Conservation (phyloP, 2,329 filamentous ascomycete genomes). For the Colletotrichum sp. region DNA sequence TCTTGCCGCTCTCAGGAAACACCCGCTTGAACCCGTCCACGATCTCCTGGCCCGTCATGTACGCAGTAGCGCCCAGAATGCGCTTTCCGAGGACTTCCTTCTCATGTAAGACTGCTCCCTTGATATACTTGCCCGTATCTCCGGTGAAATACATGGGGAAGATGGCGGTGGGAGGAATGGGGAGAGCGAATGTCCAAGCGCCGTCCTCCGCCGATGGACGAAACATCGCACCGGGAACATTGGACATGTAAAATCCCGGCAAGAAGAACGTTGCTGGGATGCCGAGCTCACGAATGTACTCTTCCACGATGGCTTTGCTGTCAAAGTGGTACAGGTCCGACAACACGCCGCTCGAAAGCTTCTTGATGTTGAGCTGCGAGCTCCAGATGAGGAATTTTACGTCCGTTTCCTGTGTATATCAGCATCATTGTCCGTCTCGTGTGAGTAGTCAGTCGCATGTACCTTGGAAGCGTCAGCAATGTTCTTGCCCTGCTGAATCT, state of each 20-base stretch:
- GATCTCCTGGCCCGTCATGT: constrained; percentile 36
- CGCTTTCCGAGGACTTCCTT: constrained; percentile 32
- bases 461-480: constrained; percentile 42
- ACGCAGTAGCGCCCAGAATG: constrained; percentile 39
- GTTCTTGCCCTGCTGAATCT: constrained; percentile 51
- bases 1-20: constrained; percentile 39
- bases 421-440: not conserved
- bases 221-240: constrained; percentile 39
- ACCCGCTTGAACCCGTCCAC: constrained; percentile 30
- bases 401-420: constrained; percentile 39
- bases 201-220: constrained; percentile 30
- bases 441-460: accelerated
- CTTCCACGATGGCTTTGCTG: constrained; percentile 59
- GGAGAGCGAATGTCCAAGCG: constrained; percentile 35
- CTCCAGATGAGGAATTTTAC: constrained; percentile 51
- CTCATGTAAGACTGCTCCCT: constrained; percentile 28
- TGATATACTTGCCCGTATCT: constrained; percentile 46
- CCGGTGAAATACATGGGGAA: constrained; percentile 38
- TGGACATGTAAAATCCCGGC: constrained; percentile 60
- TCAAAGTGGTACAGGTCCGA: constrained; percentile 58
- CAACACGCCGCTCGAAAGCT: constrained; percentile 44
- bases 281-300: constrained; percentile 53
- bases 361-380: constrained; percentile 43
- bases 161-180: constrained; percentile 29
- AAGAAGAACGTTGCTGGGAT: constrained; percentile 56